A percentile compares a stretch with the other conserved stretches of the same genome.
These are phyloP conservation scores for Epichloe sibirici DNA, from an alignment of 2,329 filamentous ascomycete genomes.

Conservation along the genomic window DNA sequence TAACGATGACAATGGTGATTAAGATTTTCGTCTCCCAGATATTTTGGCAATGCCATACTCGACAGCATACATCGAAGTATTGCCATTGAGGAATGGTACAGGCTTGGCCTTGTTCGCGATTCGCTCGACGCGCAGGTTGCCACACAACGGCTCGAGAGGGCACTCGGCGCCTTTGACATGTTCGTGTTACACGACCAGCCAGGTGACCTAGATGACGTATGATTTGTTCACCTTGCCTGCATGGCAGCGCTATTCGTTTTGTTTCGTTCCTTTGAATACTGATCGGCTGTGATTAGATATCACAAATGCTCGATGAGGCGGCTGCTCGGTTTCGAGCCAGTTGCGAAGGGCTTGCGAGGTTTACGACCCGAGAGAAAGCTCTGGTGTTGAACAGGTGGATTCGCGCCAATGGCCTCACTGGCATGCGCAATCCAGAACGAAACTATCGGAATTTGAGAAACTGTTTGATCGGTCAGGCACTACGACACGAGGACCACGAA, in stretches of 20 bases:
- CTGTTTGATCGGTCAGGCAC: conserved; percentile 73
- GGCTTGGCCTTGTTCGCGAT: conserved; percentile 13
- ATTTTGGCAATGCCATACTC: conserved; percentile 63
- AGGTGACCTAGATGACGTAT: conserved; percentile 63
- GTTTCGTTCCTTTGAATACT: background rate
- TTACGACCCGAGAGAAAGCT: conserved; percentile 56
- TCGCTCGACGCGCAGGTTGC: conserved; percentile 22
- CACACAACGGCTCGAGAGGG: conserved; percentile 48
- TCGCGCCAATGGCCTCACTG: conserved; percentile 53
- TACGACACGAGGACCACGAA: conserved; percentile 60
- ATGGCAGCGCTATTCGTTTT: background rate
- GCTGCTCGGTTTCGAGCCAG: conserved; percentile 41
- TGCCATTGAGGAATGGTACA: conserved; percentile 67
- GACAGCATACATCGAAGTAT: conserved; percentile 70
- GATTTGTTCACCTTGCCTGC: conserved; percentile 11
- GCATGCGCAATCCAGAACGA: conserved; percentile 48
- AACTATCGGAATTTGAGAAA: conserved; percentile 75
- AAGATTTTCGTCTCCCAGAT: conserved; percentile 33
- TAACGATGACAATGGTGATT: conserved; percentile 1
- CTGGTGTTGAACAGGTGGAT: conserved; percentile 58
- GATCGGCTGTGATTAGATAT: conserved; percentile 34
- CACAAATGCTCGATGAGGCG: conserved; percentile 51
- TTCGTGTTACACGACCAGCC: conserved; percentile 66
- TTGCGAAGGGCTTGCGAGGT: conserved; percentile 38
- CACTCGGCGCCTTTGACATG: conserved; percentile 75